Evolutionary conservation across 2,329 filamentous ascomycete genomes (phyloP).

Genomic region (Apiospora malaysiana): DNA sequence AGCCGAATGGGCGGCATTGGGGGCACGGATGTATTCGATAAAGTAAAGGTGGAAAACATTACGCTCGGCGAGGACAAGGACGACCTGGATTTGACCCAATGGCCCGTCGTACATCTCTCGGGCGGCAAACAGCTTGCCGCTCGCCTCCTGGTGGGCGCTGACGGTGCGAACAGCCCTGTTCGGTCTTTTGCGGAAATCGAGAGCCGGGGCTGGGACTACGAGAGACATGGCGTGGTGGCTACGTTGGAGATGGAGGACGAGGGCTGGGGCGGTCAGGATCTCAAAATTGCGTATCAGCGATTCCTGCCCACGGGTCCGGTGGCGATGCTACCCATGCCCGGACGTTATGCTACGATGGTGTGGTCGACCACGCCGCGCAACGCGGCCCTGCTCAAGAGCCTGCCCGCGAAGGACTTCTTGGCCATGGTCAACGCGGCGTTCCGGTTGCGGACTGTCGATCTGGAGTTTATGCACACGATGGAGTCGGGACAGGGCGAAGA

Average conservation of each 20-base stretch:
- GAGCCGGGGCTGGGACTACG: constrained; percentile 91
- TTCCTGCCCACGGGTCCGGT: constrained; percentile 93
- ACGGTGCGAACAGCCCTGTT: constrained; percentile 94
- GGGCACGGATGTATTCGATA: constrained; percentile 74
- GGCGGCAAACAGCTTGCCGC: constrained; percentile 74
- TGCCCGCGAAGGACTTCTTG: constrained; percentile 75
- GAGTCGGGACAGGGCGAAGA: constrained; percentile 70
- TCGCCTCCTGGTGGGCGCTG: constrained; percentile 86
- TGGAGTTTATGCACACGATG: constrained; percentile 80
- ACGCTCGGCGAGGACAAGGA: constrained; percentile 72
- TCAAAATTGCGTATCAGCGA: constrained; percentile 87
- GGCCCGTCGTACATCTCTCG: constrained; percentile 82
- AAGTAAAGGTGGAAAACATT: constrained; percentile 81
- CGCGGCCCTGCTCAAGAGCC: constrained; percentile 78
- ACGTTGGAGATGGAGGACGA: constrained; percentile 75
- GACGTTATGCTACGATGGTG: constrained; percentile 82
- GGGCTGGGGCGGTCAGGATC: constrained; percentile 58
- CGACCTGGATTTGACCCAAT: constrained; percentile 78
- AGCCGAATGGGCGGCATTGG: constrained; percentile 73
- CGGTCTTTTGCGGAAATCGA: constrained; percentile 86
- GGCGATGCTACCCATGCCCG: constrained; percentile 88
- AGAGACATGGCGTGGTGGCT: constrained; percentile 87
- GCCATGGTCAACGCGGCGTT: constrained; percentile 95
- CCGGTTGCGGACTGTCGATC: constrained; percentile 77
- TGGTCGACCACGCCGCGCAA: constrained; percentile 91